Base-by-base conservation (phyloP, 345 rosid genomes). In the Psidium friedrichsthalianum region DNA sequence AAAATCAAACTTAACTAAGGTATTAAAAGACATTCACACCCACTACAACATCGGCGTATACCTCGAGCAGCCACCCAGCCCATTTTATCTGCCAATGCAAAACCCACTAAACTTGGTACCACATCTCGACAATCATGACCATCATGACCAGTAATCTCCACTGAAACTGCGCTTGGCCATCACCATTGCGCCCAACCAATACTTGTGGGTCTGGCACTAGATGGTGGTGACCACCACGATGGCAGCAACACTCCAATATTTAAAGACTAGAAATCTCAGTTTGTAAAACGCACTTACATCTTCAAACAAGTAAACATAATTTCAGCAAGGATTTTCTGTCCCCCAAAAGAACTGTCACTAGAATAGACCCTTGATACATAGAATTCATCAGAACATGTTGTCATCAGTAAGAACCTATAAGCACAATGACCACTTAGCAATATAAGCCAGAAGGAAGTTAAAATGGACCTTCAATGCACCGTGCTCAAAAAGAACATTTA, bases 401-500 rank as follows among this genome's bases (percentile, higher is more conserved):
- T 32, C 24, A 69, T 16, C 6, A 0, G 24, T 32, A 20, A 18
- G 78, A 16, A 8, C 78, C 36, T 55, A 44, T 18, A 42, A 58
- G 85, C 20, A 47, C 78, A 59, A 52, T 32, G 36, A 76, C 83
- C 54, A 55, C 40, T n/a, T n/a, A 86, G 56, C 32, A 86, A 83
- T 18, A 59, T 40, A 44, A 81, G 76, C 42, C 14, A 22, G 10
- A 51, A 64, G 27, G 40, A 47, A 51, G 42, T 51, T 20, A 22
- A 49, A 88, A 80, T 87, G 56, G 86, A 97, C 99, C 99, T 97
- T 96, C 86, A 93, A 88, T 85, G 92, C 94, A 88, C 95, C 95
- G 54, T 91, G 94, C 89, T 97, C 99, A 89, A 88, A 93, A 57
- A 97, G 95, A 91, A 96, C 98, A 36, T 92, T 95, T 76, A 96